Evolutionary conservation across 164 flowering plant genomes (phyloP).

Genomic region (Dillenia turbinata): DNA sequence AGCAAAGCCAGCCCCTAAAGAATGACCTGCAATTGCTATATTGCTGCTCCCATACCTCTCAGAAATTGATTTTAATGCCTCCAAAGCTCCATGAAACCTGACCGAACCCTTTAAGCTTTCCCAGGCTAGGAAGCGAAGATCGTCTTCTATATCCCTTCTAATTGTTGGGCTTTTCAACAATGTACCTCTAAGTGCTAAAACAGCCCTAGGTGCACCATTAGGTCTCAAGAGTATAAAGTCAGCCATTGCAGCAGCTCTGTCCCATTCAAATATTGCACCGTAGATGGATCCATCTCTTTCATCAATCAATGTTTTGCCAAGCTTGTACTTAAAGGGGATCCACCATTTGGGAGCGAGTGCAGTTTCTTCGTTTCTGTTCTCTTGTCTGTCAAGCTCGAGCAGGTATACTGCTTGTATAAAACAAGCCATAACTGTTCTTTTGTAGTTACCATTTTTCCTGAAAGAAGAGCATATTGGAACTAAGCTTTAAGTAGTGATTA

Average conservation of each 20-base stretch:
- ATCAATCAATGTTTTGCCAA: conserved; percentile 53
- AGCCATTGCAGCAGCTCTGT: conserved; percentile 66
- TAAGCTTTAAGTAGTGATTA: background rate
- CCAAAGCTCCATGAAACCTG: conserved; percentile 57
- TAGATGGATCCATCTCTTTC: conserved; percentile 87
- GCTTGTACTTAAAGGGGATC: conserved; percentile 86
- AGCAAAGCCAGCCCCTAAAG: conserved; percentile 93
- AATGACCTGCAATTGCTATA: conserved; percentile 86
- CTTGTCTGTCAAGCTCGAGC: conserved; percentile 92
- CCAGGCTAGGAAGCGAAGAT: conserved; percentile 92
- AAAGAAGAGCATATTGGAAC: background rate
- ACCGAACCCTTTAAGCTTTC: conserved; percentile 89
- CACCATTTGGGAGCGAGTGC: conserved; percentile 97
- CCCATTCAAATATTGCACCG: conserved; percentile 95
- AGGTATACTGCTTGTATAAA: conserved; percentile 90
- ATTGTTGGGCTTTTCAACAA: conserved; percentile 74
- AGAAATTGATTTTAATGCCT: conserved; percentile 48
- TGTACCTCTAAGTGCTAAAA: conserved; percentile 85
- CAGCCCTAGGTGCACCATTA: conserved; percentile 88
- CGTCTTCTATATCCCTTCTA: conserved; percentile 82
- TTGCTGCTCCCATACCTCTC: conserved; percentile 64
- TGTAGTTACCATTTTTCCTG: conserved; percentile 88
- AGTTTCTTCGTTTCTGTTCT: conserved; percentile 49
- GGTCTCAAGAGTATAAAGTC: conserved; percentile 79
- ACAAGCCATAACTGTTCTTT: conserved; percentile 85